Conservation (phyloP, 768 basidiomycete genomes). For the Mycena albidolilacea region DNA sequence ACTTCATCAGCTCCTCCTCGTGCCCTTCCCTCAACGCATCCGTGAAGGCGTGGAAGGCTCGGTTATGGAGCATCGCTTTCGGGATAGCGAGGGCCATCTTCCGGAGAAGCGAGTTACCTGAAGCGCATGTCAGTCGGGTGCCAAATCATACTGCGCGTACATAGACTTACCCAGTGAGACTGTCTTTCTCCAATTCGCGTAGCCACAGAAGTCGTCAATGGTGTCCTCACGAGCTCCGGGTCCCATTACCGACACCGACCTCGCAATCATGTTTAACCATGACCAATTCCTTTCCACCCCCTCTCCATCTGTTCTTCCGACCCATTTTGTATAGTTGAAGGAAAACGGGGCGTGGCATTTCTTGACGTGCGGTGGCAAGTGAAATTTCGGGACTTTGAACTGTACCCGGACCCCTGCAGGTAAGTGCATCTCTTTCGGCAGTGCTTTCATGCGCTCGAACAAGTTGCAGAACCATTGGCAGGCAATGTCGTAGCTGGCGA, state of each 20-base stretch:
- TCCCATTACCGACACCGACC: slow-evolving; percentile 40
- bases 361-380: slow-evolving; percentile 34
- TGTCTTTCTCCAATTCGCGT: slow-evolving; percentile 34
- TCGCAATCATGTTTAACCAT: slow-evolving; percentile 33
- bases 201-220: slow-evolving; percentile 38
- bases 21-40: slow-evolving; percentile 33
- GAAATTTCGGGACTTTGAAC: slow-evolving; percentile 46
- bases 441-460: slow-evolving; percentile 14
- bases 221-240: slow-evolving; percentile 33
- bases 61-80: slow-evolving; percentile 34
- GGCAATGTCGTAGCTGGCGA: slow-evolving; percentile 43
- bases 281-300: slow-evolving; percentile 41
- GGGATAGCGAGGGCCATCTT: slow-evolving; percentile 34
- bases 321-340: slow-evolving; percentile 4
- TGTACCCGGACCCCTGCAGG: neutral
- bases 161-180: slow-evolving; percentile 13
- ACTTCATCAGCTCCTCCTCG: slow-evolving; percentile 27
- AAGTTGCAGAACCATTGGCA: slow-evolving; percentile 26
- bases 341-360: slow-evolving; percentile 38
- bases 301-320: slow-evolving; percentile 43
- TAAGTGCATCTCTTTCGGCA: slow-evolving; percentile 22
- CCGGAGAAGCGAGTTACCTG: no score
- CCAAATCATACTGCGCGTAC: no score
- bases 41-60: slow-evolving; percentile 32
- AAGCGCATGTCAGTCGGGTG: no score